Evolutionary conservation across 441 rosid species (phyloP), one percentile per base, ranked within the genome.

Genomic region (Bruguiera hainesii): DNA sequence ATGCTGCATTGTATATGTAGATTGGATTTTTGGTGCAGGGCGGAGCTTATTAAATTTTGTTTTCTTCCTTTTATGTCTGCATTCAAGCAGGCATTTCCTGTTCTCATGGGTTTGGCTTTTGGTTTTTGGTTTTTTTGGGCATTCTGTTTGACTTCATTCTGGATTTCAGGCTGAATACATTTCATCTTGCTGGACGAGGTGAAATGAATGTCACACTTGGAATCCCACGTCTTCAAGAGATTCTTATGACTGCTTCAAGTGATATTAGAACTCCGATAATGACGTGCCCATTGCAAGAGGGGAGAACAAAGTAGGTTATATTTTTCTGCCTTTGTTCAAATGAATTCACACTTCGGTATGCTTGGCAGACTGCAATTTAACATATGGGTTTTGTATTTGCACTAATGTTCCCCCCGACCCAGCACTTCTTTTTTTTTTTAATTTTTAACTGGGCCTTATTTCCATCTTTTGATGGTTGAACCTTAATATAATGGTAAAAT

Each of bases 151-250:
- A 16, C 33, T 7, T 19, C 21, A 1, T 13, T 30, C 10, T 56
- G 64, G 65, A 46, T 65, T 71, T 75, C 88, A 96, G 99, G 80
- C 71, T 96, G 80, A 93, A 96, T 76, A 96, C 99, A 72, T 96
- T 96, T 80, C 99, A 96, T 87, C 97, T 93, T 76, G 99, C 99
- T 73, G 99, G 99, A 53, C 84, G 99, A 73, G 99, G 99, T 80
- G 99, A 93, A 84, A 89, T 89, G 98, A 93, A 96, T 78, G 99
- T 96, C 66, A 93, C 98, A 21, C 93, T 96, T 57, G 98, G 99
- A 63, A 89, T 93, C 56, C 98, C 98, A 19, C 99, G 97, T 63
- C 83, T 96, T 61, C 98, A 96, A 77, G 99, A 96, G 83, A 96
- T 96, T 73, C 77, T 96, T 83, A 96, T 88, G 94, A 85, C 88